Percentiles rank a stretch among this genome's conserved stretches.
Conservation (phyloP, 2,329 filamentous ascomycete species). For the Trichoderma lentiforme region DNA sequence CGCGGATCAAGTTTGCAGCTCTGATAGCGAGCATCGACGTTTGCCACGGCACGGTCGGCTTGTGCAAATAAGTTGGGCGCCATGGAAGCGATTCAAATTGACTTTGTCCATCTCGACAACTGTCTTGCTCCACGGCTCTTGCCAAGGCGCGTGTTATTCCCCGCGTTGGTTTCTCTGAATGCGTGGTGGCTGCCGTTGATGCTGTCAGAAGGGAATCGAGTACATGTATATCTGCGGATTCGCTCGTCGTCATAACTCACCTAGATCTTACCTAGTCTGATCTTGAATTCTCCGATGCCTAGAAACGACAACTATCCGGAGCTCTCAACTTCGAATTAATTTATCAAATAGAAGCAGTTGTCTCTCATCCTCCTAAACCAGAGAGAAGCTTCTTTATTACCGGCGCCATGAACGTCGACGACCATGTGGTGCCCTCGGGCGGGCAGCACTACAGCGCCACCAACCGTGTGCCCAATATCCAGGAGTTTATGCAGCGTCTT, state of each 20-base stretch:
- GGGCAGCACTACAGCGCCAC: slow-evolving; percentile 73
- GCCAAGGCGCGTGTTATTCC: neutral
- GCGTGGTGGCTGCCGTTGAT: neutral
- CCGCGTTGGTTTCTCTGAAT: neutral
- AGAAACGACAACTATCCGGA: neutral
- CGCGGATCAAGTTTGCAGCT: slow-evolving; percentile 14
- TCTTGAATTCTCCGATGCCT: neutral
- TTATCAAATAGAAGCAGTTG: neutral
- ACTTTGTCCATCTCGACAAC: neutral
- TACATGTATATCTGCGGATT: neutral
- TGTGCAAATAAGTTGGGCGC: neutral
- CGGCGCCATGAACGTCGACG: slow-evolving; percentile 37
- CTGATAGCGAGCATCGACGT: neutral
- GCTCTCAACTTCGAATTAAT: neutral
- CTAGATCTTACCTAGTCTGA: neutral
- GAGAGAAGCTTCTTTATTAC: neutral
- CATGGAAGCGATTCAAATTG: slow-evolving; percentile 1
- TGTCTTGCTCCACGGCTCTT: neutral
- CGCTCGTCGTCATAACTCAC: neutral
- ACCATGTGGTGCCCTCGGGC: slow-evolving; percentile 42
- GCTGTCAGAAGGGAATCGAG: neutral
- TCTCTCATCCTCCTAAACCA: neutral
- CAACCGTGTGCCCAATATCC: slow-evolving; percentile 85
- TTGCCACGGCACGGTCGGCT: neutral
- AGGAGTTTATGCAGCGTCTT: slow-evolving; percentile 74